Base-by-base conservation (phyloP, 1,139 yeast genomes). In the Geotrichum phurueaensis region DNA sequence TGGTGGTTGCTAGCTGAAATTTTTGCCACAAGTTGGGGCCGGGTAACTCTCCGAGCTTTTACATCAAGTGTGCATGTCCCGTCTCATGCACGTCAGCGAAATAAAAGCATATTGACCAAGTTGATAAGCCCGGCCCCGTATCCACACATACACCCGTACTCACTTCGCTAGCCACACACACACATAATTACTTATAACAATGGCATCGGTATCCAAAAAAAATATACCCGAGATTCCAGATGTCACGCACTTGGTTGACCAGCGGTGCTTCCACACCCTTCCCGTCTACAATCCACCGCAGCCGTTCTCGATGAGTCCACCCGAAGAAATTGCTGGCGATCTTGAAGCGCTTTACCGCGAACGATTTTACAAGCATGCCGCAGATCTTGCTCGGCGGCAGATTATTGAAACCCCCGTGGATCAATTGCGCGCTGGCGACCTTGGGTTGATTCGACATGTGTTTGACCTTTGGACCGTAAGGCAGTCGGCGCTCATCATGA, bases 381-480 rank as follows among this genome's bases (percentile, higher is more conserved):
- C 71, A 2, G 62, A 60, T 13, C 58, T 61, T 20, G 68, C 71
- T 0, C 65, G 63, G 22, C 58, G 61, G 43, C 59, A 62, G 31
- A 60, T 69, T 52, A 36, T 62, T 5, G 54, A 52, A 10, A 39
- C 63, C 2, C 50, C 61, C 10, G 57, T 50, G 10, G 52, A 60
- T 9, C 15, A 25, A 12, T 23, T 58, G 48, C 52, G 53, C 20
- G 31, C 60, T 5, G 57, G 27, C 22, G 49, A 23, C 25, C 57
- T 13, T n/a, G 36, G 13, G 49, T 57, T 15, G 67, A 65, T 43
- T 45, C 56, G 49, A 50, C 58, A 39, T 20, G 62, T 69, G 29
- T 66, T 69, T 47, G 47, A 60, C 4, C 60, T 69, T 18, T 70
- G 72, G 72, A 59, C 61, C n/a, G 49, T 60, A 12, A 63, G 72